Conservation (phyloP, 441 rosid genomes). For the Corymbia citriodora region DNA sequence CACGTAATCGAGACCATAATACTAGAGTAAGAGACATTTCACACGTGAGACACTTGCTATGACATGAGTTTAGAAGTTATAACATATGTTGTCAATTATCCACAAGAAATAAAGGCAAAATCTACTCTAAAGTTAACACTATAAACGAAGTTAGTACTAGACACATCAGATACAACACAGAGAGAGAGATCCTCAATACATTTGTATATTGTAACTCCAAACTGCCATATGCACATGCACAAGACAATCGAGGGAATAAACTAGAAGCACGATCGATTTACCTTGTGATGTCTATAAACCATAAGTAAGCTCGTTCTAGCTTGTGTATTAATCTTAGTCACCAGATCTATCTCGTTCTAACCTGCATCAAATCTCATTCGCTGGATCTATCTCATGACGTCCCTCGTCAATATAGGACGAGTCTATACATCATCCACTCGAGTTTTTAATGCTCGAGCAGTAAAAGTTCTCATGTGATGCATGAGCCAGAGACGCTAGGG, state of each 20-base stretch:
- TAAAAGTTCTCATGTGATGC: background rate
- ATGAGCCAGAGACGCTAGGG: background rate
- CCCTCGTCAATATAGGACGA: background rate
- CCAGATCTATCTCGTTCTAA: background rate
- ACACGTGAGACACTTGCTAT: background rate
- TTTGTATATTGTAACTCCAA: background rate
- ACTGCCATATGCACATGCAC: background rate
- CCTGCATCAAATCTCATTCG: background rate
- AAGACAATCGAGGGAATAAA: background rate
- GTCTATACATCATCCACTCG: background rate
- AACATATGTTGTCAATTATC: background rate
- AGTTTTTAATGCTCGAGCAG: background rate
- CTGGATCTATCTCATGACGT: background rate
- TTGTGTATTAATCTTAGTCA: background rate
- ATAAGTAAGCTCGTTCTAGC: background rate
- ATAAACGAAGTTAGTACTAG: background rate
- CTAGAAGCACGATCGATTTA: background rate
- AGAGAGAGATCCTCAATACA: background rate
- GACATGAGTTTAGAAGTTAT: background rate
- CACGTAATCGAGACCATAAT: background rate
- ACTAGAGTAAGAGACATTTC: background rate
- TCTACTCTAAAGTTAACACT: background rate
- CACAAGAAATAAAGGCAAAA: background rate
- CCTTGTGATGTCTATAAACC: background rate
- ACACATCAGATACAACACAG: background rate